phyloP scores from a whole-genome alignment of 306 rosid species.

The Coriaria nepalensis region DNA sequence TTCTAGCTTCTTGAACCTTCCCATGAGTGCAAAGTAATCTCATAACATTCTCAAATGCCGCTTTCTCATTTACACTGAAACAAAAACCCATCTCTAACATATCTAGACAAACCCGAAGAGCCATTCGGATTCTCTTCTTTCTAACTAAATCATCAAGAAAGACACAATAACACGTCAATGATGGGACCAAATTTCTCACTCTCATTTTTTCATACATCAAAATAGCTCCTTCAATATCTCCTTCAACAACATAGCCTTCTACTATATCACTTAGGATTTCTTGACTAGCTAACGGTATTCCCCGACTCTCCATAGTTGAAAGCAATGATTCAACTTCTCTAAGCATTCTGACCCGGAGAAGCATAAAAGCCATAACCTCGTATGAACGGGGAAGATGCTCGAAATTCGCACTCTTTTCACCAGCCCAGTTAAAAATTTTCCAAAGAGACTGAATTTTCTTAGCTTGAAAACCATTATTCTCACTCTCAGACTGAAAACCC shows the following conservation, averaged over 20 bases:
- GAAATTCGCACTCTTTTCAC: conserved; percentile 16
- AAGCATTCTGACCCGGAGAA: conserved; percentile 40
- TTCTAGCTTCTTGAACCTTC: conserved; percentile 62
- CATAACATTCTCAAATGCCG: conserved; percentile 37
- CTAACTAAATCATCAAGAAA: conserved; percentile 39
- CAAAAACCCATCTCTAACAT: conserved; percentile 29
- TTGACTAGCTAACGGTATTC: conserved; percentile 20
- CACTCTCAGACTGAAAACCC: conserved; percentile 34
- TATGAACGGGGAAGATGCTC: conserved; percentile 33
- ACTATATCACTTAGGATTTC: conserved; percentile 31
- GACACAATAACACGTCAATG: conserved; percentile 24
- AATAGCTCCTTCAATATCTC: conserved; percentile 45
- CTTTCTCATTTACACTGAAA: conserved; percentile 30
- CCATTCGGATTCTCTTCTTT: conserved; percentile 32
- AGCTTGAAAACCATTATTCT: conserved; percentile 17
- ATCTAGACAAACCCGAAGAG: conserved; percentile 31
- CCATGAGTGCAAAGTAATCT: conserved; percentile 49
- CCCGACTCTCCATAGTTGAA: conserved; percentile 27
- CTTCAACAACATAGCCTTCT: conserved; percentile 35
- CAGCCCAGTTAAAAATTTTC: conserved; percentile 46
- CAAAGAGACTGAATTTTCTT: conserved; percentile 55
- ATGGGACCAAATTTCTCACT: conserved; percentile 25
- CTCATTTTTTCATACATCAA: conserved; percentile 32
- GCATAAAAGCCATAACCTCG: conserved; percentile 61
- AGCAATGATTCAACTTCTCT: conserved; percentile 55